phyloP scores from a whole-genome alignment of 192 early-diverging fungal genomes.

The Dispira simplex region DNA sequence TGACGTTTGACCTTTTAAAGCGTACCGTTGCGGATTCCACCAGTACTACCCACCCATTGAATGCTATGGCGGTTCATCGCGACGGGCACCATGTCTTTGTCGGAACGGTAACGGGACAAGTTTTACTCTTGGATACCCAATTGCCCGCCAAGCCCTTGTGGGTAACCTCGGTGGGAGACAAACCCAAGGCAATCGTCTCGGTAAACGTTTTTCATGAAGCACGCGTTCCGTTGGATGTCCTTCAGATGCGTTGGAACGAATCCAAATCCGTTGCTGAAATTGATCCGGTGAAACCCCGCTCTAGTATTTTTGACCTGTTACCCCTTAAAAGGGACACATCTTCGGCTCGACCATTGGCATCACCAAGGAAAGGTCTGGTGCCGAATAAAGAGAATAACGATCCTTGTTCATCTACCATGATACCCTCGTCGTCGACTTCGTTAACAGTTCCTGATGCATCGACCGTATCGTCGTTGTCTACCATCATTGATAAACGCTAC shows the following conservation, averaged over 20 bases:
- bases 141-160: neutral
- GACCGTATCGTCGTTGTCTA: too few species aligned
- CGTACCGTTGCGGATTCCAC: conserved; percentile 1
- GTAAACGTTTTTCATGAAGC: neutral
- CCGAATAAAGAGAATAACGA: too few species aligned
- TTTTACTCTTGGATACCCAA: neutral
- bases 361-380: too few species aligned
- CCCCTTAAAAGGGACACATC: neutral
- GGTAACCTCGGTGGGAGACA: neutral
- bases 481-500: neutral
- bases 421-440: neutral
- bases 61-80: neutral
- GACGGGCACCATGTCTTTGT: neutral
- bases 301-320: neutral
- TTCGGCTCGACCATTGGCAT: neutral
- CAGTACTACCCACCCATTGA: neutral
- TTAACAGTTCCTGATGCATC: neutral
- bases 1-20: neutral
- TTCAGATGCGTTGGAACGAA: neutral
- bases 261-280: neutral
- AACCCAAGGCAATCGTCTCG: neutral
- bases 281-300: neutral
- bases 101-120: conserved; percentile 1
- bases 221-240: neutral
- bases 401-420: neutral